Evolutionary conservation across 306 rosid genomes (phyloP), one percentile per base, ranked within the genome.

Genomic region (Purshia tridentata): DNA sequence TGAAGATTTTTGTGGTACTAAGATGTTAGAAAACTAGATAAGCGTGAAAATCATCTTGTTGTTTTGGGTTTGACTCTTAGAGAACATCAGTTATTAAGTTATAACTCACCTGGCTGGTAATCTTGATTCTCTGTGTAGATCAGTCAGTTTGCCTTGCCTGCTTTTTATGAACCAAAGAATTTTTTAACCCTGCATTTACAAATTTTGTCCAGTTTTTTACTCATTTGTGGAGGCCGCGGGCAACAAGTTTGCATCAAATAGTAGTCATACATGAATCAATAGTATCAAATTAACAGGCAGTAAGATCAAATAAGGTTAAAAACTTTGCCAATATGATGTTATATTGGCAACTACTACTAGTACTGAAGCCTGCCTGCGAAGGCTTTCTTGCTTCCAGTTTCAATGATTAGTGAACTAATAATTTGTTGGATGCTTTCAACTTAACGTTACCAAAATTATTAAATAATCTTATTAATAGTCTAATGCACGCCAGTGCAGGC

Each of bases 401-500:
- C 44, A 29, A 35, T 12, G 19, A 7, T 35, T n/a, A 40, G 67
- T 9, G 48, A 9, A 62, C 22, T 41, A n/a, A 6, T 52, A 16
- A 18, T 53, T 7, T n/a, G 39, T 59, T 35, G 52, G 14, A 63
- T 41, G 41, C 23, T 73, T 29, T 9, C 5, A 41, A 41, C 49
- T 62, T 18, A 3, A 62, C 45, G n/a, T 16, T 16, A 41, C 20
- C 20, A 62, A n/a, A 61, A 16, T 1, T 19, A 62, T 41, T 11
- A 63, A 48, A 20, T 9, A 5, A 8, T 51, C 8, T n/a, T 37
- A 35, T 16, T 39, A 18, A 46, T 16, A 51, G n/a, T 53, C 8
- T 14, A 40, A 11, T 4, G 77, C 59, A 72, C 63, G 1, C 40
- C 42, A 56, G 35, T 67, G 88, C 86, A 91, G 94, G 87, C 92